Base-by-base conservation (phyloP, 192 early-diverging fungal species). In the Entophlyctis luteolus region DNA sequence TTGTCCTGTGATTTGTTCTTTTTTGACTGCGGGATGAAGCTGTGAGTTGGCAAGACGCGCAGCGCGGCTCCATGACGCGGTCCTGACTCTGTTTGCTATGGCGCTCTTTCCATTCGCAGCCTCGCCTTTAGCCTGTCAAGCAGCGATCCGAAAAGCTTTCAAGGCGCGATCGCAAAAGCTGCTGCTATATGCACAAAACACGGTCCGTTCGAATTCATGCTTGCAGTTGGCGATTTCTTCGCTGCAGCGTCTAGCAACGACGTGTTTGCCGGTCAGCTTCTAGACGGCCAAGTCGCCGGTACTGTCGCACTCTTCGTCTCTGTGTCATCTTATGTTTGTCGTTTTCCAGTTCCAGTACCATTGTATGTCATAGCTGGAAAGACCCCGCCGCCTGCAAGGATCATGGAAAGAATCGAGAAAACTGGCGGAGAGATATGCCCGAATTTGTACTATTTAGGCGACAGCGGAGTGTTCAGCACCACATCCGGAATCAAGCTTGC, bases 141-240 rank as follows among this genome's bases (percentile, higher is more conserved):
- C 0, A 18, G 22, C 0, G 5, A 5, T 1, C 34, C 60, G 6
- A 28, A 23, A 8, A 48, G 83, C 42, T 80, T 93, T 29, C 55
- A 70, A 22, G 81, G 81, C 23, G 81, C 88, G 27, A 90, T 93
- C 46, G 55, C 77, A 18, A 93, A 93, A 69, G 79, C 90, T 62
- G 81, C 77, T n/a, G 80, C 84, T 5, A 85, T 93, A 59, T 81
- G 93, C 67, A 57, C 72, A 4, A 94, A 93, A 71, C 82, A 91
- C 62, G 93, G 93, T 0, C 94, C 94, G 4, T 96, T 96, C 68
- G 90, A 92, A 32, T 65, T 93, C 27, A 72, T 92, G 25, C 78
- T 96, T 4, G 86, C 90, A 36, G 79, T 83, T 0, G 94, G 94
- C 18, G 90, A 93, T 75, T 87, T 96, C 35, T 93, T 94, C 75